These are phyloP conservation scores for Magnaporthales sp. DNA, from an alignment of 2,329 filamentous ascomycete species.

Conservation along the genomic window DNA sequence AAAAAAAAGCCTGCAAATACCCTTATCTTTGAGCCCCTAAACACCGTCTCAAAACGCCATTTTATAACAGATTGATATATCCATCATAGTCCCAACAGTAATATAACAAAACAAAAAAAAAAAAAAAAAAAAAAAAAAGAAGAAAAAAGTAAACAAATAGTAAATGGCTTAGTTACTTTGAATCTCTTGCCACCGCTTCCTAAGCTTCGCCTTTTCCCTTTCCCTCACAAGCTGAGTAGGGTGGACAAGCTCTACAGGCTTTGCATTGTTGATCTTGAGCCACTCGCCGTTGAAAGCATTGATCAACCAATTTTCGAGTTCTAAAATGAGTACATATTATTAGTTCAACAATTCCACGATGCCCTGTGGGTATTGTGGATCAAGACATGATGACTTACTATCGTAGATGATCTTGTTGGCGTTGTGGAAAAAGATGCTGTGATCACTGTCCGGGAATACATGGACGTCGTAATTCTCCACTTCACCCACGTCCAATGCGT, in stretches of 20 bases:
- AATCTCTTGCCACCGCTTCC: neutral
- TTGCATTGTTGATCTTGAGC: slow-evolving; percentile 50
- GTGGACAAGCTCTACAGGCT: slow-evolving; percentile 28
- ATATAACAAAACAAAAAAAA: no score
- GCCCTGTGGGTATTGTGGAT: neutral
- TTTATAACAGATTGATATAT: no score
- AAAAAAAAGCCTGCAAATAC: no score
- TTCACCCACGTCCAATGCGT: slow-evolving; percentile 71
- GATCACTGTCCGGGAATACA: slow-evolving; percentile 92
- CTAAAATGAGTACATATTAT: slow-evolving; percentile 29
- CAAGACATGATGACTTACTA: slow-evolving; percentile 50
- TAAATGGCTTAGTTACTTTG: neutral
- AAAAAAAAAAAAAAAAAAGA: no score
- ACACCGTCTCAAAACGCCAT: no score
- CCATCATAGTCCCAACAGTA: no score
- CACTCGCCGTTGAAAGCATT: slow-evolving; percentile 98
- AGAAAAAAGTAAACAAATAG: neutral
- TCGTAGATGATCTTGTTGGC: slow-evolving; percentile 88
- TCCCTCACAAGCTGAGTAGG: neutral
- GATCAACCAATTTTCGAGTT: slow-evolving; percentile 81
- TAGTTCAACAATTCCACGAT: neutral
- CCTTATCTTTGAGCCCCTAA: no score
- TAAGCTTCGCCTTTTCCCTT: slow-evolving; percentile 6
- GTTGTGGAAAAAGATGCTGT: slow-evolving; percentile 90
- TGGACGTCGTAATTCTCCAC: slow-evolving; percentile 96